These are phyloP conservation scores for Brassica incana DNA, from an alignment of 345 rosid genomes.

Conservation along the genomic window DNA sequence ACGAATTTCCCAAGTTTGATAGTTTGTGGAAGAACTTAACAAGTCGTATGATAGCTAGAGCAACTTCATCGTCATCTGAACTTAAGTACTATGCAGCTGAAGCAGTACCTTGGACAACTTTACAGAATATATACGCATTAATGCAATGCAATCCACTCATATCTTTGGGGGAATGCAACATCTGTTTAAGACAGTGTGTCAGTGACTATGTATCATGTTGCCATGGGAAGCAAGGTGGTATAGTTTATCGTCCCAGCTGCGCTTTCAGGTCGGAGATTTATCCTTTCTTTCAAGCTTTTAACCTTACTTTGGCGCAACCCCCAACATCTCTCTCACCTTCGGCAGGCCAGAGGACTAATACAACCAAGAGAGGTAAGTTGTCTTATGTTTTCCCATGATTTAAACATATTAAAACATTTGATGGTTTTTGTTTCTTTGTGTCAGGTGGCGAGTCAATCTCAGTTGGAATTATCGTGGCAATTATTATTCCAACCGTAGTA, in stretches of 20 bases:
- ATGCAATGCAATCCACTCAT: slow-evolving; percentile 24
- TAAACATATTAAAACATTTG: neutral
- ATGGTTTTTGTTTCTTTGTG: neutral
- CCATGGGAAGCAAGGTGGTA: neutral
- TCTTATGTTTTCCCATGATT: neutral
- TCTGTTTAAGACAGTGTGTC: neutral
- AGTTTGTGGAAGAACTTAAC: slow-evolving; percentile 27
- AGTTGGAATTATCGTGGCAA: neutral
- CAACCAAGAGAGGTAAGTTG: neutral
- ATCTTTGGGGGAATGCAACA: neutral
- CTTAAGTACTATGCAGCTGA: neutral
- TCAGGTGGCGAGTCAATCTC: slow-evolving; percentile 2
- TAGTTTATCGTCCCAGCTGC: neutral
- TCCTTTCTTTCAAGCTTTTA: neutral
- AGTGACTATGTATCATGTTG: neutral
- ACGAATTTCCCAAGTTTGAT: slow-evolving; percentile 1
- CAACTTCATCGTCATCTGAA: neutral
- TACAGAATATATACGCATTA: slow-evolving; percentile 9
- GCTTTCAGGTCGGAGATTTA: neutral
- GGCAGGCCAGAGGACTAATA: neutral
- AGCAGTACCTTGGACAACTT: neutral
- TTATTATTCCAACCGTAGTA: neutral
- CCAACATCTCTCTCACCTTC: neutral
- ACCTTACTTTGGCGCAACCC: neutral
- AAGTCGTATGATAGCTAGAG: neutral